Evolutionary conservation across 352 stramenopile species (phyloP), one percentile per base, ranked within the genome.

Genomic region (Globisporangium splendens): DNA sequence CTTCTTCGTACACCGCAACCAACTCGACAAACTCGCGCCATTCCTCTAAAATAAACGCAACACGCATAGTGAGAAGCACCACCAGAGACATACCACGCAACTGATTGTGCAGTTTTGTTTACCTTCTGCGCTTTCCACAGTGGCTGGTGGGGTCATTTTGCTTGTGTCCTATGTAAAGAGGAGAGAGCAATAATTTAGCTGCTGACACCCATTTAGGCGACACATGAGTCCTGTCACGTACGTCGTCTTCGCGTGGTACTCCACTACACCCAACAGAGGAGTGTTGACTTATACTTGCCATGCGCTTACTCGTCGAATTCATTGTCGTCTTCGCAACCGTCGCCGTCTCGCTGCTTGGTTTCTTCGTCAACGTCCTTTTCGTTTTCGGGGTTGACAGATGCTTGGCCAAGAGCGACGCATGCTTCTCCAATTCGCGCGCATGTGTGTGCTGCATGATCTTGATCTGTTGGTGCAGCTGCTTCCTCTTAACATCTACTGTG

Each of bases 21-120:
- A 88, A 62, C 50, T 76, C 68, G 20, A 86, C 60, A 59, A 88
- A 86, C 54, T 88, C 78, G 13, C 46, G 49, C 72, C 72, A 83
- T 31, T 84, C 75, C 81, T 12, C 8, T 42, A 35, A 6, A n/a
- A 8, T 8, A 35, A 35, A 35, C 8, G 7, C 24, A 35, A 8
- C 28, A 35, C n/a, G n/a, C n/a, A n/a, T 10, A n/a, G n/a, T n/a
- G n/a, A n/a, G n/a, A 35, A 35, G 28, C 28, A 10, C 7, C 28
- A 11, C 7, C 28, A 35, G 28, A 35, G 28, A 35, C 28, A 35
- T 35, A 35, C 5, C 28, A 35, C 3, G 5, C 8, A 35, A 35
- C 24, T 31, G 24, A 35, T 6, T 10, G 7, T 11, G 28, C 28
- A 35, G 7, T 35, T 35, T 35, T 10, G 28, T 14, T 41, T 18